Base-by-base conservation (phyloP, 257 asterid genomes). In the Euphrasia confusa region DNA sequence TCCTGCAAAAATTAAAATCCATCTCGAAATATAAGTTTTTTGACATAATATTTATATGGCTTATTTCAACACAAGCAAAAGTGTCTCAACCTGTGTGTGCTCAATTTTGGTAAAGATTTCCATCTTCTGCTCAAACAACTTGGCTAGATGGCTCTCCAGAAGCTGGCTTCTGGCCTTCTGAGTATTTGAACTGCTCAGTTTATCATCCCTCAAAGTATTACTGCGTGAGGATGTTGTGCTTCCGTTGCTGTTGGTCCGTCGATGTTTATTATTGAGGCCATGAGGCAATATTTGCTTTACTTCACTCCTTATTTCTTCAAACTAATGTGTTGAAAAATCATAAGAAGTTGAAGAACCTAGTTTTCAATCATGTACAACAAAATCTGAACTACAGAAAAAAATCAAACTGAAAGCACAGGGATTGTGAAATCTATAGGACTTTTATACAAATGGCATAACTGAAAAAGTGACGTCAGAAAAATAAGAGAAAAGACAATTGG, bases 101-200 rank as follows among this genome's bases (percentile, higher is more conserved):
- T 86, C 99, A 42, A 79, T 68, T 80, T 89, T 92, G 26, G 96
- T 84, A 57, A 92, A 89, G 68, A 92, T 92, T 71, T 92, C 99
- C 94, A 92, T 84, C 70, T 92, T 92, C 83, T 92, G 96, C 81
- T 92, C 86, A 62, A 92, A 92, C 78, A 92, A 70, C 69, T 86
- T 92, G 17, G 99, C 99, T 30, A 92, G 87, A 78, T 92, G 99
- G 44, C 91, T 81, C 89, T 92, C 99, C 62, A 92, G 81, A 71
- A 92, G 96, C 78, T 92, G 99, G 82, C 97, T 92, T 77, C 95
- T 81, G 35, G 96, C 97, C 76, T 75, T 89, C 61, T 89, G 99
- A 64, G 96, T 80, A 69, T 80, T 89, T 39, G 97, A 84, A 59
- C 87, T 76, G 76, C 67, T 67, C 71, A 84, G 63, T 75, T 74